Evolutionary conservation across 2,329 filamentous ascomycete species (phyloP).

Genomic region (Nothophoma quercina): DNA sequence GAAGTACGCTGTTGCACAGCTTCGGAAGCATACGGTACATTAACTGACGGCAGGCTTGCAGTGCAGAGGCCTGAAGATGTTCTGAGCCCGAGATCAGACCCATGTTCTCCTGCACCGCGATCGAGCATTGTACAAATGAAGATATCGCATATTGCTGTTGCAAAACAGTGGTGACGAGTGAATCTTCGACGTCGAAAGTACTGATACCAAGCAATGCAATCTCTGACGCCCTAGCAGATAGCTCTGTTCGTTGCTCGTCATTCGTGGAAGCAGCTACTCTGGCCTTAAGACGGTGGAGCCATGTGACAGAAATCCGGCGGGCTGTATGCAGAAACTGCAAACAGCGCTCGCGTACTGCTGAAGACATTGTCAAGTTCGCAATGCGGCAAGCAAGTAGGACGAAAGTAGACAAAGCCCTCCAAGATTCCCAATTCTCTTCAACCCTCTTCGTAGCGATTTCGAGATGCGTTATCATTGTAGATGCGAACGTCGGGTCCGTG

Average conservation of each 20-base stretch:
- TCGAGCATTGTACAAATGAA: slow-evolving; percentile 30
- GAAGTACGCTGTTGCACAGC: slow-evolving; percentile 12
- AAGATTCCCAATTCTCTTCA: slow-evolving; percentile 49
- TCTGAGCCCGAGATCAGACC: slow-evolving; percentile 1
- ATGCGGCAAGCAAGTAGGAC: slow-evolving; percentile 54
- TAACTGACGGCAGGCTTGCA: slow-evolving; percentile 27
- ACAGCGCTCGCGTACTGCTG: slow-evolving; percentile 30
- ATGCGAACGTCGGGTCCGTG: slow-evolving; percentile 44
- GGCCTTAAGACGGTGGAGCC: slow-evolving; percentile 48
- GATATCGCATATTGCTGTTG: slow-evolving; percentile 19
- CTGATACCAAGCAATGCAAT: slow-evolving; percentile 53
- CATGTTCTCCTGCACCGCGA: slow-evolving; percentile 29
- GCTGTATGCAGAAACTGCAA: slow-evolving; percentile 43
- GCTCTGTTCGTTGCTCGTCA: slow-evolving; percentile 35
- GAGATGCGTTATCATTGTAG: slow-evolving; percentile 25
- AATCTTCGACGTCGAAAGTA: slow-evolving; percentile 56
- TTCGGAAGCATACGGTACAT: slow-evolving; percentile 25
- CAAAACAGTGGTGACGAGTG: slow-evolving; percentile 41
- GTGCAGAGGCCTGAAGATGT: slow-evolving; percentile 10
- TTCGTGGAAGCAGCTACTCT: slow-evolving; percentile 32
- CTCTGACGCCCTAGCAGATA: slow-evolving; percentile 49
- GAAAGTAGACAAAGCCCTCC: slow-evolving; percentile 51
- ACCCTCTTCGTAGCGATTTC: slow-evolving; percentile 17
- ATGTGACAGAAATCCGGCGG: slow-evolving; percentile 50
- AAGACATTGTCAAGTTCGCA: slow-evolving; percentile 49